These are phyloP conservation scores for Ceratobasidium sp. DNA, from an alignment of 1,284 basidiomycete genomes.

Conservation along the genomic window DNA sequence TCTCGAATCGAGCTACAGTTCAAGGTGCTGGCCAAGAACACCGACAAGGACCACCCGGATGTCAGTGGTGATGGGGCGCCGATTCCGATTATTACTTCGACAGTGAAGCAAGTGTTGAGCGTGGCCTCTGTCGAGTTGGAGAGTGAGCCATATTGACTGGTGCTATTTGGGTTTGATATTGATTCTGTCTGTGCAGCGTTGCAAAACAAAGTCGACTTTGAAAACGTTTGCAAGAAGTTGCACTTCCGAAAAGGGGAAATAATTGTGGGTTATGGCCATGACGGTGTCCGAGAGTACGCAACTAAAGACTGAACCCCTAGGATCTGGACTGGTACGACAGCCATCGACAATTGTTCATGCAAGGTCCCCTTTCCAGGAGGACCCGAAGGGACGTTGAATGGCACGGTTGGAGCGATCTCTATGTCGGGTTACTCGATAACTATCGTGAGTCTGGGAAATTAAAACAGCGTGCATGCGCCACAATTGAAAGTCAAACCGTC, in stretches of 20 bases:
- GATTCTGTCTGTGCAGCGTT: constrained; percentile 18
- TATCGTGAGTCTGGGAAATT: constrained; percentile 70
- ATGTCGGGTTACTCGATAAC: constrained; percentile 76
- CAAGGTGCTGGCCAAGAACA: constrained; percentile 76
- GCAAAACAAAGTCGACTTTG: constrained; percentile 80
- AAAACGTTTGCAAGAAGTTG: constrained; percentile 80
- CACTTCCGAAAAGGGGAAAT: constrained; percentile 82
- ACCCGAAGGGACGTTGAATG: constrained; percentile 66
- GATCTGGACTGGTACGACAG: constrained; percentile 84
- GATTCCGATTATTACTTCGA: constrained; percentile 24
- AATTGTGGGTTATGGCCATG: constrained; percentile 66
- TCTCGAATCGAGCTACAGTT: constrained; percentile 80
- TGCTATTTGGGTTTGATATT: background rate
- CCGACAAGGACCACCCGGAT: constrained; percentile 75
- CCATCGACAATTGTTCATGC: constrained; percentile 76
- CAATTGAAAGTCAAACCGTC: constrained; percentile 42
- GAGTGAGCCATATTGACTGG: constrained; percentile 5
- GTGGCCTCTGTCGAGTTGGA: constrained; percentile 33
- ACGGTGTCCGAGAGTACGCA: background rate
- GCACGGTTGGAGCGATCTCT: constrained; percentile 75
- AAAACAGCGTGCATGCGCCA: constrained; percentile 51
- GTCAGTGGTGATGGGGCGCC: constrained; percentile 67
- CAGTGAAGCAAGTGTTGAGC: constrained; percentile 50
- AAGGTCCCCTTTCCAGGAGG: constrained; percentile 69
- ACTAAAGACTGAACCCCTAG: constrained; percentile 58